Conservation (phyloP, 2,329 filamentous ascomycete species). For the Purpureocillium takamizusanense region DNA sequence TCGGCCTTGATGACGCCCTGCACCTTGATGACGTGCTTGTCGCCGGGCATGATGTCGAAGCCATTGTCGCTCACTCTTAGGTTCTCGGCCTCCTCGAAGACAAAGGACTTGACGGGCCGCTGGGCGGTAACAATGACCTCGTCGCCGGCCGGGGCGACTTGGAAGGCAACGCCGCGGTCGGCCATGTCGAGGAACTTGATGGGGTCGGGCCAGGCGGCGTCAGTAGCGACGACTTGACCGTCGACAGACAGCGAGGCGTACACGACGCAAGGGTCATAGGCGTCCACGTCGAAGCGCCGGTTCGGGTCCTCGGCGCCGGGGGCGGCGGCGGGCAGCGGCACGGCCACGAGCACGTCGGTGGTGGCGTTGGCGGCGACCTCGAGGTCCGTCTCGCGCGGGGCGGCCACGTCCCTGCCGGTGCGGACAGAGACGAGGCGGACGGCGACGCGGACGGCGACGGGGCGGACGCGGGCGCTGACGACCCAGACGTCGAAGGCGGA, state of each 20-base stretch:
- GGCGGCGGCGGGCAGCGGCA: constrained; percentile 11
- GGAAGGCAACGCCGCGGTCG: constrained; percentile 27
- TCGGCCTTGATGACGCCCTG: background rate
- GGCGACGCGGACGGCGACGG: constrained; percentile 16
- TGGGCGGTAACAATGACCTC: constrained; percentile 19
- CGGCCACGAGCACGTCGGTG: background rate
- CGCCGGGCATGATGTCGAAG: constrained; percentile 47
- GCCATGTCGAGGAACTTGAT: constrained; percentile 49
- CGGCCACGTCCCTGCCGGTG: constrained; percentile 24
- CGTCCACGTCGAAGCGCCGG: constrained; percentile 20
- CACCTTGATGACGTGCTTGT: constrained; percentile 13
- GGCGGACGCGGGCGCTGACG: constrained; percentile 19
- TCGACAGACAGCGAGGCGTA: constrained; percentile 30
- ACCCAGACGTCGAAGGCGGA: constrained; percentile 33
- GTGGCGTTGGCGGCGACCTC: too few species aligned
- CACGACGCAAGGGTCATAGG: constrained; percentile 37
- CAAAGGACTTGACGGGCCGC: constrained; percentile 48
- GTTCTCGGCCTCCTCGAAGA: constrained; percentile 37
- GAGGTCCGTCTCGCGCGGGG: too few species aligned
- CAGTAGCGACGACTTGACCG: constrained; percentile 31
- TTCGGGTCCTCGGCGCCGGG: constrained; percentile 23
- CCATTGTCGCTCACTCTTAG: constrained; percentile 45
- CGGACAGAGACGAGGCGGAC: constrained; percentile 32
- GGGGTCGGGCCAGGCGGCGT: constrained; percentile 52
- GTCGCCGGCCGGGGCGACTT: constrained; percentile 14